Conservation (phyloP, 2,329 filamentous ascomycete genomes). For the Aureobasidium melanogenum region DNA sequence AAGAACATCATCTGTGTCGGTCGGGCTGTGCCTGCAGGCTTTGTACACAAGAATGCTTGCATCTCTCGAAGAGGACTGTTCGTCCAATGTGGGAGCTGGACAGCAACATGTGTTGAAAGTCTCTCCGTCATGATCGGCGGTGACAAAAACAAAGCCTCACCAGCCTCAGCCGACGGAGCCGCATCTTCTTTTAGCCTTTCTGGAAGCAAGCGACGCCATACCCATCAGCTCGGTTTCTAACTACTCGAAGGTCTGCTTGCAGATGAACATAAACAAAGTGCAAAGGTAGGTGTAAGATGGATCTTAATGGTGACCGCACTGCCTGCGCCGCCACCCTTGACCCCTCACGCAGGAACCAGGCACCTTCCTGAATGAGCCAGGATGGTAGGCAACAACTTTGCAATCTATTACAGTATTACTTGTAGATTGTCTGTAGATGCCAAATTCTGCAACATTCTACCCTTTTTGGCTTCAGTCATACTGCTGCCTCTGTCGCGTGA, state of each 20-base stretch:
- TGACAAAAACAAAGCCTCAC: background rate
- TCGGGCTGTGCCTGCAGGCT: background rate
- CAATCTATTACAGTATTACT: background rate
- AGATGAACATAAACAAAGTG: background rate
- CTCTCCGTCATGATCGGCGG: conserved; percentile 2
- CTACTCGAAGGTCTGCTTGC: too few relatives aligned
- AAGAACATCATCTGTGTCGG: background rate
- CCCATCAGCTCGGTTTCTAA: too few relatives aligned
- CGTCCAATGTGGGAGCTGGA: conserved; percentile 3
- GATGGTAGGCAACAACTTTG: background rate
- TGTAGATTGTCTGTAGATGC: too few relatives aligned
- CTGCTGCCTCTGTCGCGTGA: background rate
- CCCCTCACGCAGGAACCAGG: background rate
- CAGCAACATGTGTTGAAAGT: background rate
- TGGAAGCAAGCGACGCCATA: too few relatives aligned
- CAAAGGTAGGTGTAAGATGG: background rate
- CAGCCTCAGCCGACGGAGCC: background rate
- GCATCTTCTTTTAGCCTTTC: too few relatives aligned
- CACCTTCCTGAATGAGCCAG: background rate
- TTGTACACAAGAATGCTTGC: background rate
- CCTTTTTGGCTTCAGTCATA: too few relatives aligned
- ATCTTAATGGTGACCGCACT: too few relatives aligned
- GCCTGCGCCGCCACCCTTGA: background rate
- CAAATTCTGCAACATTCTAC: too few relatives aligned
- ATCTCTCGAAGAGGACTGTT: background rate